Conservation (phyloP, 805 yeast species). For the Metschnikowia anglica region DNA sequence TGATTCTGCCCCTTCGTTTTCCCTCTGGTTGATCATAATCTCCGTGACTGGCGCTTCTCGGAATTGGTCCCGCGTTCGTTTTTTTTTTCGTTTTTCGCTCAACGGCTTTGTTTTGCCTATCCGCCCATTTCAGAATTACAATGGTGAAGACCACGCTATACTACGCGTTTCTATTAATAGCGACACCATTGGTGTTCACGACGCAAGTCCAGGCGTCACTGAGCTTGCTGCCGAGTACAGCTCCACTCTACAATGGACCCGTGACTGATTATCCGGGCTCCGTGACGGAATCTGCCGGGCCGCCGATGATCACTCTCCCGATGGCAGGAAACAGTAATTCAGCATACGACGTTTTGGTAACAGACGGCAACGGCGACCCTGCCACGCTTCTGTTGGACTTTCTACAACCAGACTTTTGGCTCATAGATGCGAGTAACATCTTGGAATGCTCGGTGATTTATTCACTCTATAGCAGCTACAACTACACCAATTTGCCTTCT, state of each 20-base stretch:
- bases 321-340: constrained; percentile 17
- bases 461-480: background rate
- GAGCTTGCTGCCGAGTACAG: background rate
- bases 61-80: too few species aligned
- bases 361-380: constrained; percentile 14
- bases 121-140: too few species aligned
- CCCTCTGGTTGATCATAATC: too few species aligned
- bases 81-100: too few species aligned
- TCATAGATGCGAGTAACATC: constrained; percentile 28
- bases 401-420: constrained; percentile 42
- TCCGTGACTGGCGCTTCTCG: too few species aligned
- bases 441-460: constrained; percentile 26
- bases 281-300: background rate
- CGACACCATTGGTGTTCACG: background rate
- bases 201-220: background rate
- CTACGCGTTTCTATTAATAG: background rate
- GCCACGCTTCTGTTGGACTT: constrained; percentile 31
- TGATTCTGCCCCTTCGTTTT: too few species aligned
- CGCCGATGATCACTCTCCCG: constrained; percentile 14
- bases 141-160: background rate
- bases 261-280: background rate
- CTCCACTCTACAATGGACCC: background rate
- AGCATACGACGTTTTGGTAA: constrained; percentile 21
- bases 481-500: constrained; percentile 11
- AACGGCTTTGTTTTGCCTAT: too few species aligned